Base-by-base conservation (phyloP, 2,329 filamentous ascomycete genomes). In the Zasmidium citrigriseum region DNA sequence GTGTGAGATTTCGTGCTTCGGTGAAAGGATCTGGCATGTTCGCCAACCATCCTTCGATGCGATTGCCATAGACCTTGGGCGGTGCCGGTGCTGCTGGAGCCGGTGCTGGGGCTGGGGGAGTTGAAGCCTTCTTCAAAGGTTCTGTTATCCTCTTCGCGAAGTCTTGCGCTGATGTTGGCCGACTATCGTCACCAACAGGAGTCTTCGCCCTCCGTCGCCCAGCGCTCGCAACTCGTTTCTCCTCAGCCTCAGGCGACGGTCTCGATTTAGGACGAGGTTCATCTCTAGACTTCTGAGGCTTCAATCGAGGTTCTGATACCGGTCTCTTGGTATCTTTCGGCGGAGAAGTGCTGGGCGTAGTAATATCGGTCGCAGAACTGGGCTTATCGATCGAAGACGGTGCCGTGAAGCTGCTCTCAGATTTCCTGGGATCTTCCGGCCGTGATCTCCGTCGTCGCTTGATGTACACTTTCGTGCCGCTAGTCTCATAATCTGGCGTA, bases 31-130 rank as follows among this genome's bases (percentile, higher is more conserved):
- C 64, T 18, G 72, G 60, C 52, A 67, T 72, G 18, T 57, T 62
- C 69, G 80, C 80, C 4, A 88, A 78, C 86, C 86, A 88, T 50
- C 84, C 82, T 70, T 87, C 83, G 23, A 88, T 81, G 49, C 83
- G 83, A 53, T 68, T 80, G 20, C 75, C 77, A 56, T 79, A 78
- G 14, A 80, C 75, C 47, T 79, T 79, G 20, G 76, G 72, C 12
- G 70, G 66, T 24, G 60, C 55, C 14, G 58, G 56, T 23, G 69
- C 59, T 21, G 61, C 56, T 7, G 62, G 52, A 24, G 65, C 56
- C 44, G 52, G 61, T 14, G 56, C 46, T 22, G 69, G 60, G 20
- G 61, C 56, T 5, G 62, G 52, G 21, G 65, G 58, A 46, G 52
- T 62, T 16, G 56, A 41, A 27, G 62, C 11, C 23, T 64, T 63